phyloP scores from a whole-genome alignment of 306 rosid species.

The Alnus glutinosa region DNA sequence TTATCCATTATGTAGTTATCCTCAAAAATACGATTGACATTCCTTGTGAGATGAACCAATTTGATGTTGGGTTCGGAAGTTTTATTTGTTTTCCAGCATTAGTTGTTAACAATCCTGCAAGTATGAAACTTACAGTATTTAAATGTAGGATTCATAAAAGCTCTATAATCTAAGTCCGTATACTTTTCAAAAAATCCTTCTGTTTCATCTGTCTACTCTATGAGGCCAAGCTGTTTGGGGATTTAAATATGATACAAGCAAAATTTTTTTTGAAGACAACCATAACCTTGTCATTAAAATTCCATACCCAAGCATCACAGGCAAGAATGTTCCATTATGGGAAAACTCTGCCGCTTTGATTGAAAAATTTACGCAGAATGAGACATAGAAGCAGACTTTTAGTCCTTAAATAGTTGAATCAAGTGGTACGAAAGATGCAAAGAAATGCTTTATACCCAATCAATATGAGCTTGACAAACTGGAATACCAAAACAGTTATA shows the following conservation, averaged over 20 bases:
- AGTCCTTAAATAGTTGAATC: not conserved
- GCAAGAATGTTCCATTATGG: not conserved
- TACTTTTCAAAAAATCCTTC: not conserved
- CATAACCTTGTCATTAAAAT: not conserved
- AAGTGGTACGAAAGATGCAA: not conserved
- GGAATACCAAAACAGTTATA: not conserved
- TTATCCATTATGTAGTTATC: not conserved
- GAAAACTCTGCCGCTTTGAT: not conserved
- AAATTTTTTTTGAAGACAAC: not conserved
- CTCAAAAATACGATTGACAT: not conserved
- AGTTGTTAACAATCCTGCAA: not conserved
- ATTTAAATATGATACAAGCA: not conserved
- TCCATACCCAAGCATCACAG: not conserved
- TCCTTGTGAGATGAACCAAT: not conserved
- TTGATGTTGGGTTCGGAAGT: not conserved
- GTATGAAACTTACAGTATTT: not conserved
- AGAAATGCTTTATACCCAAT: not conserved
- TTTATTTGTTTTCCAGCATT: not conserved
- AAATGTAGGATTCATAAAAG: not conserved
- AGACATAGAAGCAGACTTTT: not conserved
- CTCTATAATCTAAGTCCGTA: not conserved
- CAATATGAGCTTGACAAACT: not conserved
- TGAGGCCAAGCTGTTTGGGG: not conserved
- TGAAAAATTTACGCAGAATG: not conserved
- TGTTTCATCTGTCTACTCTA: not conserved